These are phyloP conservation scores for Penicillium psychrofluorescens DNA, from an alignment of 495 filamentous ascomycete species.

Conservation along the genomic window DNA sequence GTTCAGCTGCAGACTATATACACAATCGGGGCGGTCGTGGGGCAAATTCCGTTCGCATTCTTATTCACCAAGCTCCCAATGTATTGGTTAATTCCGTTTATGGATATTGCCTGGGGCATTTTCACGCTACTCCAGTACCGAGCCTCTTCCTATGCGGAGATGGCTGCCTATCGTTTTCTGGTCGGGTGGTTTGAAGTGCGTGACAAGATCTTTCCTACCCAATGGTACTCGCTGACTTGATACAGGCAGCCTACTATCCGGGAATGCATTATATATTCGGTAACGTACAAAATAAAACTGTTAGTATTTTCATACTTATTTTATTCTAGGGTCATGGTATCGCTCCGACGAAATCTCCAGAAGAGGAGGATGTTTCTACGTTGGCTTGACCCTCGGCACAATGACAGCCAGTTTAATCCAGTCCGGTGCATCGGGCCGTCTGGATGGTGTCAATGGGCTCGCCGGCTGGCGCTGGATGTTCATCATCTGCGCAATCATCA, in stretches of 20 bases:
- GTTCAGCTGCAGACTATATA: conserved; percentile 42
- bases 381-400: conserved; percentile 40
- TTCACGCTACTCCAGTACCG: conserved; percentile 42
- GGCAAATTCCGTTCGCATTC: conserved; percentile 44
- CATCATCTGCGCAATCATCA: conserved; percentile 45
- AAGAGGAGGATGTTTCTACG: conserved; percentile 42
- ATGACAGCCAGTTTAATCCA: conserved; percentile 45
- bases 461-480: conserved; percentile 50
- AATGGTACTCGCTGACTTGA: background rate
- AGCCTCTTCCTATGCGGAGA: conserved; percentile 21
- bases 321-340: conserved; percentile 32
- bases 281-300: conserved; percentile 15
- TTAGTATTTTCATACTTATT: conserved; percentile 23
- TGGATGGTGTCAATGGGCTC: conserved; percentile 40
- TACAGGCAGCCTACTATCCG: conserved; percentile 35
- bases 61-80: conserved; percentile 44
- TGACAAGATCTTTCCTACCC: background rate
- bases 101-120: conserved; percentile 38
- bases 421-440: conserved; percentile 30
- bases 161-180: conserved; percentile 65
- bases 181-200: conserved; percentile 73
- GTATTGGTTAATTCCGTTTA: conserved; percentile 36
- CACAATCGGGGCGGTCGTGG: conserved; percentile 42
- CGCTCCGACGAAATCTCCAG: conserved; percentile 33
- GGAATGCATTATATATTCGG: conserved; percentile 41